A percentile compares a stretch with the other conserved stretches of the same genome.
phyloP scores from a whole-genome alignment of 768 basidiomycete genomes.

The Podaxis sp. region DNA sequence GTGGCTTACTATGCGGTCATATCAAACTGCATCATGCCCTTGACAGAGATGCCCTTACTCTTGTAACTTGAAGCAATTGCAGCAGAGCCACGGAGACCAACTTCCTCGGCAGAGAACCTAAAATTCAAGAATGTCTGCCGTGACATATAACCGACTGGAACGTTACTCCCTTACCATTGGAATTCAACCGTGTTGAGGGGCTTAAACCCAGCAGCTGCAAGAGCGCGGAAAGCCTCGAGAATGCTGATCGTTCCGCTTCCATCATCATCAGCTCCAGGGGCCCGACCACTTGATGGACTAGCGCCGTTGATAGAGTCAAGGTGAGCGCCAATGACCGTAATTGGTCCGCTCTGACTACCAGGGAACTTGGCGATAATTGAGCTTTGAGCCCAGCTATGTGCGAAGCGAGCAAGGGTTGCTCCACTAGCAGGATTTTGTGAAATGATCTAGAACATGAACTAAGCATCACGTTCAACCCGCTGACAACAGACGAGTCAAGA shows the following conservation, averaged over 20 bases:
- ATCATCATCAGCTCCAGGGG: slow-evolving; percentile 49
- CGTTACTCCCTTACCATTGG: slow-evolving; percentile 34
- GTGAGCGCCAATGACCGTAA: slow-evolving; percentile 37
- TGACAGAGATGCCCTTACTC: slow-evolving; percentile 36
- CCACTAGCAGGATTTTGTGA: slow-evolving; percentile 21
- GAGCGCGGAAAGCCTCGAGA: slow-evolving; percentile 38
- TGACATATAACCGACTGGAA: slow-evolving; percentile 20
- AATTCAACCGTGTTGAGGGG: slow-evolving; percentile 40
- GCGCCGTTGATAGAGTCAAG: slow-evolving; percentile 37
- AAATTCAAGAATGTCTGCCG: slow-evolving; percentile 41
- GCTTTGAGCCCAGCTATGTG: slow-evolving; percentile 31
- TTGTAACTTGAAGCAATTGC: slow-evolving; percentile 51
- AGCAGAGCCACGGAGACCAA: slow-evolving; percentile 45
- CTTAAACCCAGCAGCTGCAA: slow-evolving; percentile 33
- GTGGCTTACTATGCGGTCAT: slow-evolving; percentile 37
- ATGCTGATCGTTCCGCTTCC: slow-evolving; percentile 41
- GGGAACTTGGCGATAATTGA: slow-evolving; percentile 34
- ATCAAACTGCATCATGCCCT: slow-evolving; percentile 44
- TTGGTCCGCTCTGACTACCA: slow-evolving; percentile 25
- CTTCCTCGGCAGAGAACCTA: slow-evolving; percentile 45
- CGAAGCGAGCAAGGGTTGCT: slow-evolving; percentile 25
- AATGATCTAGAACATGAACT: slow-evolving; percentile 18
- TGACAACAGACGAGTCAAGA: not conserved
- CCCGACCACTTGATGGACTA: slow-evolving; percentile 32
- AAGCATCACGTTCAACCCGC: not conserved